Base-by-base conservation (phyloP, 805 yeast genomes). In the Candida jianshihensis region DNA sequence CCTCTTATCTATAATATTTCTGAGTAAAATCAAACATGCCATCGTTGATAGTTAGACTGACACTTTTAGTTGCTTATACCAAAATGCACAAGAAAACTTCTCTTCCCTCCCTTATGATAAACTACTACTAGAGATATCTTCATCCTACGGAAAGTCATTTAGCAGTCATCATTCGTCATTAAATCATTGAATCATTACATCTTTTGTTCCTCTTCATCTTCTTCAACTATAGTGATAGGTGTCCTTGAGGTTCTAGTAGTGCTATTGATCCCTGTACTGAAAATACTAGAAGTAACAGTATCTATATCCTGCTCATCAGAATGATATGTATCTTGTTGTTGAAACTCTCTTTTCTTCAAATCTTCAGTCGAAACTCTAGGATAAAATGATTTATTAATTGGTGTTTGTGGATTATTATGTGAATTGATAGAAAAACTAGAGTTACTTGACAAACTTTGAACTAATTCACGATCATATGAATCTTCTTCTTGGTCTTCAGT, bases 401-500 rank as follows among this genome's bases (percentile, higher is more conserved):
- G 47, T 4, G 46, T 6, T 21, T 21, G 24, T 11, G 24, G 11
- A 19, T 28, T 19, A 13, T 31, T 26, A 30, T 8, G 25, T 21
- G 24, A 32, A 34, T 18, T 15, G 9, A 6, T 19, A 17, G 14
- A 22, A 26, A 18, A 16, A 5, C 40, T 34, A 18, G 41, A 35
- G 11, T 22, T 31, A n/a, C n/a, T n/a, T 2, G 42, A 39, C 13
- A 48, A 31, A 3, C 47, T 41, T 26, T 44, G 36, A 24, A 48
- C 28, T 8, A 45, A 37, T 19, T 40, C 47, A 26, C 42, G 46
- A 29, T 44, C 41, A 24, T 34, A 29, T 8, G 40, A 26, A 22
- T 46, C 49, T 13, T 47, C 51, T n/a, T 47, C 51, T 19, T 39
- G 45, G n/a, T 41, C 46, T 13, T 43, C 49, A 10, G 26, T 31